Base-by-base conservation (phyloP, 768 basidiomycete species). In the Hemileccinum rubropunctum region DNA sequence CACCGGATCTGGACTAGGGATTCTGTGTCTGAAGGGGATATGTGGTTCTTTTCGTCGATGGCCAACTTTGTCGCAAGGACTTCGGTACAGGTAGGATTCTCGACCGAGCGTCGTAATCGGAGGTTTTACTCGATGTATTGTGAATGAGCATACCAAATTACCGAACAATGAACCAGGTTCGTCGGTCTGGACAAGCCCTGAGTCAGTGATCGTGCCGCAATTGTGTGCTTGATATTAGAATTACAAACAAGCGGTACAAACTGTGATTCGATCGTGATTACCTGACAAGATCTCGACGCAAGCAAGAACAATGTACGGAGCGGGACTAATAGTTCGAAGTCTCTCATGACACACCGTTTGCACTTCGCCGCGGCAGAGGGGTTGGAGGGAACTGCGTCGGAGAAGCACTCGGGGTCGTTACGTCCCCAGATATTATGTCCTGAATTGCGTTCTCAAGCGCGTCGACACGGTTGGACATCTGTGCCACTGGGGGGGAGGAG, bases 391-490 rank as follows among this genome's bases (percentile, higher is more conserved):
- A 57, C 27, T 77, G 77, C 4, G 81, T 75, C 7, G 87, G 84
- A 4, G 86, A 87, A 34, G 82, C 70, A 56, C 76, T 81, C 21
- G 73, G 63, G 5, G 73, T 60, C 32, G 69, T 54, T 14, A 80
- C 67, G 51, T 88, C 88, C 26, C 82, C 83, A 53, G 85, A 89
- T 62, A 97, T 93, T 42, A 95, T 88, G 61, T 95, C 93, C 58
- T 94, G 91, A 48, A 97, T 94, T 11, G 93, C 83, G 15, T 83
- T 83, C 63, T 97, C 94, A 27, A 97, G 75, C 15, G 88, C 81
- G 60, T 97, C 93, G 18, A 97, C 93, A 38, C 94, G 81, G 34
- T 81, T 79, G 1, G 93, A 95, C 94, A 95, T 97, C 60, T 92
- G 88, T 48, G 73, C 81, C 94, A 97, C 94, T 95, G 28, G 28